These are phyloP conservation scores for Niveomyces coronatus DNA, from an alignment of 2,329 filamentous ascomycete species.

Conservation along the genomic window DNA sequence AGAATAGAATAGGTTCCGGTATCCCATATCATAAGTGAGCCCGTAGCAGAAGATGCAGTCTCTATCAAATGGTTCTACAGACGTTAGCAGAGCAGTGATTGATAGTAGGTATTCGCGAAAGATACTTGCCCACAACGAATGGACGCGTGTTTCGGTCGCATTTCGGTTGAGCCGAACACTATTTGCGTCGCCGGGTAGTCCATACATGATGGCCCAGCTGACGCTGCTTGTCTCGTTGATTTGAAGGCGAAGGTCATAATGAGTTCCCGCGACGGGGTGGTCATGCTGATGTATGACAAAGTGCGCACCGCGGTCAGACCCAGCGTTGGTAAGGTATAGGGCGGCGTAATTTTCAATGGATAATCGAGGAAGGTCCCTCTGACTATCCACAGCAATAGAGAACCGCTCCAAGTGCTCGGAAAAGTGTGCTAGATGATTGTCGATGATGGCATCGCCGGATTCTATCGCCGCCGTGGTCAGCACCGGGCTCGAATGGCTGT, in stretches of 20 bases:
- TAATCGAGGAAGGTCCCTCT: slow-evolving; percentile 13
- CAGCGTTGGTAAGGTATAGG: slow-evolving; percentile 27
- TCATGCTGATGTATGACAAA: slow-evolving; percentile 68
- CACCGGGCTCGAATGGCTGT: too few species aligned
- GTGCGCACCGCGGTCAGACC: slow-evolving; percentile 31
- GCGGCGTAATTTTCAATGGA: slow-evolving; percentile 23
- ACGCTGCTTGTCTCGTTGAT: slow-evolving; percentile 57
- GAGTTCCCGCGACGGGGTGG: slow-evolving; percentile 56
- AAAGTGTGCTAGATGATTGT: slow-evolving; percentile 32
- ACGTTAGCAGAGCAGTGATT: too few species aligned
- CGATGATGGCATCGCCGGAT: slow-evolving; percentile 24
- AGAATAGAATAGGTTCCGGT: slow-evolving; percentile 48
- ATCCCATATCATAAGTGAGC: slow-evolving; percentile 53
- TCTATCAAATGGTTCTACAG: slow-evolving; percentile 56
- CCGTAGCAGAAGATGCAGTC: slow-evolving; percentile 41
- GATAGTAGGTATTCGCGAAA: too few species aligned
- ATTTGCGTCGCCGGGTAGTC: slow-evolving; percentile 48
- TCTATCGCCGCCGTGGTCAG: slow-evolving; percentile 31
- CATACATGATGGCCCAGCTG: slow-evolving; percentile 57
- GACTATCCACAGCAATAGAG: slow-evolving; percentile 15
- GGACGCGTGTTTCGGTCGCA: slow-evolving; percentile 51
- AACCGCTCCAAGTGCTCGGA: slow-evolving; percentile 21
- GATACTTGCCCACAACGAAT: slow-evolving; percentile 48
- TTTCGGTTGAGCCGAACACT: slow-evolving; percentile 43
- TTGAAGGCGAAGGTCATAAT: slow-evolving; percentile 61